A percentile compares a stretch with the other conserved stretches of the same genome.
Conservation (phyloP, 371 early-diverging fungal genomes). For the Cokeromyces recurvatus region DNA sequence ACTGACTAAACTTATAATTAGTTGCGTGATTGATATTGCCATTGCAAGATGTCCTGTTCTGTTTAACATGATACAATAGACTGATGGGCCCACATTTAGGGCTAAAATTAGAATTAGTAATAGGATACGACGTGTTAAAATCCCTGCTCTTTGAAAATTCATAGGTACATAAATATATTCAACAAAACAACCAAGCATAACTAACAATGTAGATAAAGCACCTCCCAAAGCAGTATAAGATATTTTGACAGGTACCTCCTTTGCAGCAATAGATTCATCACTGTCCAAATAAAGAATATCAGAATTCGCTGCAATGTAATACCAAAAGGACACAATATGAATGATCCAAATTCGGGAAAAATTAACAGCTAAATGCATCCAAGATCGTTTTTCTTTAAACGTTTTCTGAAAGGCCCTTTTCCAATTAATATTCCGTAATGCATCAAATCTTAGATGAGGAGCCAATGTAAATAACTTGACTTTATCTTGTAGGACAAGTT, state of each 20-base stretch:
- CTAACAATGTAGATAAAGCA: constrained; percentile 59
- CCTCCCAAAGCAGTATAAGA: constrained; percentile 71
- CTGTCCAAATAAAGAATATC: constrained; percentile 49
- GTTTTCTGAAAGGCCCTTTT: constrained; percentile 70
- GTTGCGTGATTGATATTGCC: constrained; percentile 59
- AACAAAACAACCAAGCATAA: constrained; percentile 59
- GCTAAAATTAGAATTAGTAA: constrained; percentile 55
- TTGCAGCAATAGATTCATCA: constrained; percentile 18
- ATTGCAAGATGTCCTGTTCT: constrained; percentile 36
- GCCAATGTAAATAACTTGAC: constrained; percentile 52
- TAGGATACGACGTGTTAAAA: constrained; percentile 58
- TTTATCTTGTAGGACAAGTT: constrained; percentile 52
- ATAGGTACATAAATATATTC: constrained; percentile 70
- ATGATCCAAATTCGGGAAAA: constrained; percentile 85
- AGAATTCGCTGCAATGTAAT: constrained; percentile 69
- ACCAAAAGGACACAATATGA: constrained; percentile 76
- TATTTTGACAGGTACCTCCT: constrained; percentile 42
- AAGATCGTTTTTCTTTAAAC: constrained; percentile 79
- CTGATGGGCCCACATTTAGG: constrained; percentile 63
- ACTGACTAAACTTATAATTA: constrained; percentile 58
- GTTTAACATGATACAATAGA: constrained; percentile 48
- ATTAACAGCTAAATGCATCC: constrained; percentile 78
- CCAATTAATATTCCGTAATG: constrained; percentile 66
- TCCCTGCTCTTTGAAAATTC: constrained; percentile 50
- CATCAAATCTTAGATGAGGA: constrained; percentile 54